Base-by-base conservation (phyloP, 805 yeast genomes). In the Lipomyces sp. region DNA sequence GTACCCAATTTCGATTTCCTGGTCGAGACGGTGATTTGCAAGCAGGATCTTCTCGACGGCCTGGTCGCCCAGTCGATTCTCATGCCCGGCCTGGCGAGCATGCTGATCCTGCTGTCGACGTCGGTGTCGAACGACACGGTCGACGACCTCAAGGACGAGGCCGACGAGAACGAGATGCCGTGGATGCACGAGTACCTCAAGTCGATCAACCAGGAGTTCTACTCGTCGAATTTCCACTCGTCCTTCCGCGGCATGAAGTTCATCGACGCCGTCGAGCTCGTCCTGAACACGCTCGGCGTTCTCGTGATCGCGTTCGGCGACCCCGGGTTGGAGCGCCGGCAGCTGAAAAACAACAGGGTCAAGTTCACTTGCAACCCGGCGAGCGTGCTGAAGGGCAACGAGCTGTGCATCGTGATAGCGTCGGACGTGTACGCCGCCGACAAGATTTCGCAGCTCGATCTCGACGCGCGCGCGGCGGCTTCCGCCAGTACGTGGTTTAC, bases 11-110 rank as follows among this genome's bases (percentile, higher is more conserved):
- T 49, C 23, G 54, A 49, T 18, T 49, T 34, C 29, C 42, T 49
- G 26, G 54, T 45, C 18, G 49, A 49, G 34, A 33, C 23, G 23
- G 46, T 49, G n/a, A 39, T 49, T 5, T 49, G 54, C 43, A 49
- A 39, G 45, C 49, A 45, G 29, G 54, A 45, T 2, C 32, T 49
- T 13, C 40, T 49, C 16, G 46, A 45, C 33, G 54, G 54, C 11
- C 42, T 49, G 19, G 10, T 45, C 11, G 45, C 54, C 2, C 54
- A 49, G 37, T 43, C 48, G n/a, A 26, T 49, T 18, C 37, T 49
- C 7, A 49, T 49, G 6, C 54, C 54, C 2, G 54, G 54, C 16
- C 19, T 49, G 14, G 43, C 54, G 14, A 49, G 46, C 21, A 23
- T 49, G 13, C 38, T 49, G 21, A 41, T 49, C 14, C 14, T 44